A percentile compares a stretch with the other conserved stretches of the same genome.
These are phyloP conservation scores for Nasturtium officinale DNA, from an alignment of 345 rosid species.

Conservation along the genomic window DNA sequence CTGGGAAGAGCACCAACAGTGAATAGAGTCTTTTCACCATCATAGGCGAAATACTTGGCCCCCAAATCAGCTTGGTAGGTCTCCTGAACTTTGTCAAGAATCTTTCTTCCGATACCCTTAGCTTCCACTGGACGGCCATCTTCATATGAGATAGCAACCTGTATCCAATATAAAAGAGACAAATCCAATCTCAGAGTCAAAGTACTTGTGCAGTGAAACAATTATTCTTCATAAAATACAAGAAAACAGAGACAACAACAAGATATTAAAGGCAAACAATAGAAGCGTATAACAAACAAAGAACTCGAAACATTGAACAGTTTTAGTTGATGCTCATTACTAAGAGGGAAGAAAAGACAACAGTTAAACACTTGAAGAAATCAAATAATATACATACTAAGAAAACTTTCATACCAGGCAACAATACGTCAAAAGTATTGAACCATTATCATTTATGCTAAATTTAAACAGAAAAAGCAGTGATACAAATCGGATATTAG, in stretches of 20 bases:
- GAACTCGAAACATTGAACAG: neutral
- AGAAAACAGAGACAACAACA: neutral
- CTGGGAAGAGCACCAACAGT: constrained; percentile 75
- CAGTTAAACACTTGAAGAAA: neutral
- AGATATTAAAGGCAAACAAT: neutral
- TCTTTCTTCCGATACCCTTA: constrained; percentile 72
- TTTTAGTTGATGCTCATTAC: neutral
- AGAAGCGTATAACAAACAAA: neutral
- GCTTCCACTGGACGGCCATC: constrained; percentile 84
- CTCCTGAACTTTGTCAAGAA: constrained; percentile 69
- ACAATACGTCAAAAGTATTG: neutral
- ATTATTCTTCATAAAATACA: neutral
- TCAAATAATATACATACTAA: neutral
- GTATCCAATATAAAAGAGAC: constrained; percentile 23
- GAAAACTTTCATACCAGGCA: neutral
- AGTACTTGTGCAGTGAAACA: neutral
- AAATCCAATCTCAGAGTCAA: neutral
- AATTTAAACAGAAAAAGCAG: neutral
- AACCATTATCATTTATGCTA: neutral
- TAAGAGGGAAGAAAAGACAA: neutral
- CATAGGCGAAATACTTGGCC: constrained; percentile 81
- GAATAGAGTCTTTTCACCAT: constrained; percentile 85
- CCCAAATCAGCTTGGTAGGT: constrained; percentile 61
- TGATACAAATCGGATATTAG: neutral
- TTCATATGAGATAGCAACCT: constrained; percentile 74